Evolutionary conservation across 2,329 filamentous ascomycete genomes (phyloP), one percentile per base, ranked within the genome.

Genomic region (Graphilbum sp.): DNA sequence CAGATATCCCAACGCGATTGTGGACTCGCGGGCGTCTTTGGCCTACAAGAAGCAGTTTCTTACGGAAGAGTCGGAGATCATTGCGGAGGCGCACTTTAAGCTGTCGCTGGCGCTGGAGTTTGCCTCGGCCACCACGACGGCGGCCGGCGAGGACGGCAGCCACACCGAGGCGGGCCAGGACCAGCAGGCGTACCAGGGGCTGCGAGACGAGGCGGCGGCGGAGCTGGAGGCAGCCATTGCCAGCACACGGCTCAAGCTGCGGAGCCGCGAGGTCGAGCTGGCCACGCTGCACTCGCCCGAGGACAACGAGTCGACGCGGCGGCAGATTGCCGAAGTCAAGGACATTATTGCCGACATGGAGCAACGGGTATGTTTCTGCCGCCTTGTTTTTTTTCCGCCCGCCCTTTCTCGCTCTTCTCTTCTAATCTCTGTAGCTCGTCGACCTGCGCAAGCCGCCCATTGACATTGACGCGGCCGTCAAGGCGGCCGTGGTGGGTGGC

Each of bases 61-160:
- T 53, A 70, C 83, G 0, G 68, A 79, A 36, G 84, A 92, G 44
- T 85, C 83, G 13, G 81, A 86, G 49, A 70, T 92, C 37, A 71
- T 96, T 40, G 88, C 90, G 32, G 90, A 98, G 62, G 88, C 84
- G 15, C 86, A 98, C 62, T 98, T 82, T 65, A 96, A 95, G 60
- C 76, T 98, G 20, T 94, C 88, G 0, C 72, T 98, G 15, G 90
- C 90, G 0, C 70, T 98, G 21, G 90, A 98, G 54, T 96, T 96
- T 49, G 84, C 84, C 4, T 90, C 85, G 0, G 74, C 90, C 34
- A 82, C 77, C 6, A 67, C 65, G 16, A 66, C 71, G 2, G 25
- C 13, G 8, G 38, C 40, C 2, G 30, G 21, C 10, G 29, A 24
- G n/a, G 39, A 27, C 25, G 38, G 21, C 11, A 29, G 12, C 16